Base-by-base conservation (phyloP, 2,329 filamentous ascomycete genomes). In the Sporothrix luriei region DNA sequence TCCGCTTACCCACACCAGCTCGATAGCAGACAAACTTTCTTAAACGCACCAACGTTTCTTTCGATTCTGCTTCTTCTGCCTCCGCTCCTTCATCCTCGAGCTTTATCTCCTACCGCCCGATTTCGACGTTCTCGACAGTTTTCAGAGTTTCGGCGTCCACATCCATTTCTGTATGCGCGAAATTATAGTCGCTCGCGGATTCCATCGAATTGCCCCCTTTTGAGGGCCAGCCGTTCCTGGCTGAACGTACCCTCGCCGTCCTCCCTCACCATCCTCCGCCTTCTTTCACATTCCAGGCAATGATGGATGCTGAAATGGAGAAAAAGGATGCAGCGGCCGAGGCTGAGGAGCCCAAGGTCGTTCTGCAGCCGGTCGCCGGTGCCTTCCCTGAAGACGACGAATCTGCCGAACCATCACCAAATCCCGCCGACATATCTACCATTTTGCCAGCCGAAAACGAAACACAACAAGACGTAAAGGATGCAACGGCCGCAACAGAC, bases 1-100 rank as follows among this genome's bases (percentile, higher is more conserved):
- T 64, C 24, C 26, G 62, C 48, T 52, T 66, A 66, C 62, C 46
- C 48, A 52, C 46, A 66, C 61, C 62, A 66, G 62, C 62, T 66
- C 46, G 48, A 66, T 16, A 38, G 19, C 19, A 48, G 62, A 51
- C 29, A 14, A 40, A 38, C 62, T 26, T 52, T 66, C 62, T 40
- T 51, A 21, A 51, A 52, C 48, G 48, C 62, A 66, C 62, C 26
- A n/a, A 38, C 26, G 26, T 24, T 66, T 26, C 29, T 66, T 24
- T 51, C 14, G 16, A 21, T 16, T 66, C 46, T 40, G 14, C n/a
- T 46, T 40, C 24, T 14, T 43, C 26, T 43, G 11, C 21, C 21
- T 46, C 13, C 24, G 24, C 24, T 14, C 11, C 16, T 9, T 26
- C 13, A n/a, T 46, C 21, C 13, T 29, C 13, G 9, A 62, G 40